phyloP scores from a whole-genome alignment of 371 early-diverging fungal species.

The Apophysomyces sp. region DNA sequence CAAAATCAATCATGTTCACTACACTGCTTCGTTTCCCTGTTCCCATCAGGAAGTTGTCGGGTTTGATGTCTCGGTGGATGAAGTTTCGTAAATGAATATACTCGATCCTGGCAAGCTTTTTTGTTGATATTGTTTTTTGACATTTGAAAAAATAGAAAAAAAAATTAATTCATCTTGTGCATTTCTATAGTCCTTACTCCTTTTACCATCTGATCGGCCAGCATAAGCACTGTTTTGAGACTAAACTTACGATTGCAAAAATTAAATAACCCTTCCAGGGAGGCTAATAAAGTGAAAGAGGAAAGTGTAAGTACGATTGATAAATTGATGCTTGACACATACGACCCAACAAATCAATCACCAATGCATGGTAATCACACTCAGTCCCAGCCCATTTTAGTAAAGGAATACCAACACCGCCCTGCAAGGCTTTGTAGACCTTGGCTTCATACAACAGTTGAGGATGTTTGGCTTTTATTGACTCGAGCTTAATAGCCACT shows the following conservation, averaged over 20 bases:
- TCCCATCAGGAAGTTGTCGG: conserved; percentile 99
- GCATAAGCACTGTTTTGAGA: conserved; percentile 95
- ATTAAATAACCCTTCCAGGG: conserved; percentile 98
- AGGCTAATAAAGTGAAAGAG: too few relatives aligned
- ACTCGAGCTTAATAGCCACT: conserved; percentile 95
- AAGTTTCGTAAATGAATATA: conserved; percentile 65
- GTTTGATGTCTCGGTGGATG: conserved; percentile 89
- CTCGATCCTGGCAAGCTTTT: conserved; percentile 93
- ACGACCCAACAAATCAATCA: conserved; percentile 97
- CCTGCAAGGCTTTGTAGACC: conserved; percentile 93
- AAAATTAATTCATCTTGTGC: conserved; percentile 99
- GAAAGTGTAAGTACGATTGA: conserved; percentile 94
- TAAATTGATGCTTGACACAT: neutral
- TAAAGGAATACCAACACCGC: conserved; percentile 96
- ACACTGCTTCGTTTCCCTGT: conserved; percentile 91
- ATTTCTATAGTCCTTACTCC: too few relatives aligned
- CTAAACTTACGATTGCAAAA: conserved; percentile 97
- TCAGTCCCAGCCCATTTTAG: conserved; percentile 93
- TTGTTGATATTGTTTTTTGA: neutral
- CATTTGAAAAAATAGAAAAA: conserved; percentile 38
- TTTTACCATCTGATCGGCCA: conserved; percentile 98
- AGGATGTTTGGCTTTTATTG: conserved; percentile 90
- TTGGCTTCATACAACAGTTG: conserved; percentile 96
- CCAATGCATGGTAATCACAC: conserved; percentile 92
- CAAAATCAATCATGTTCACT: conserved; percentile 99